phyloP scores from a whole-genome alignment of 257 asterid genomes.

The Solanum chilense region DNA sequence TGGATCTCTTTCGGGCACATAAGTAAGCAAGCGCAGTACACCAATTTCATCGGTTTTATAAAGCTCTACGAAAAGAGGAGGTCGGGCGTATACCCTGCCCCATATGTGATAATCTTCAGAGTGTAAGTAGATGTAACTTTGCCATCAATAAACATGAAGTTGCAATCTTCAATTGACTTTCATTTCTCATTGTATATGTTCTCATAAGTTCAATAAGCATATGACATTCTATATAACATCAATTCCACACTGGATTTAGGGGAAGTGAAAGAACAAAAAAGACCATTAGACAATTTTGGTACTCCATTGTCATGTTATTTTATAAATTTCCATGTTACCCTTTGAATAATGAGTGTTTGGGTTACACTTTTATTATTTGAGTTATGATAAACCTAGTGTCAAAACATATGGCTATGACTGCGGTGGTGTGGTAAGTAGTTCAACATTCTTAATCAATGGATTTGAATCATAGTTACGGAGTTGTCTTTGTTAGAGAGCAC shows the following conservation, averaged over 20 bases:
- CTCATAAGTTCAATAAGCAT: background rate
- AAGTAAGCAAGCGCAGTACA: background rate
- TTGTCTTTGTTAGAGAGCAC: background rate
- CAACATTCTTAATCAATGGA: no score
- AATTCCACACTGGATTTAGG: background rate
- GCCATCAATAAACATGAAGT: background rate
- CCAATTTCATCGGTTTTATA: background rate
- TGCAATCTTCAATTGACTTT: background rate
- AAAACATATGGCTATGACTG: accelerated
- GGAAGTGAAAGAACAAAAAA: background rate
- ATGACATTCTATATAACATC: background rate
- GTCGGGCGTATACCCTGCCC: background rate
- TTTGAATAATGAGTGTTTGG: background rate
- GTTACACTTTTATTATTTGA: background rate
- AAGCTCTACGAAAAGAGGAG: background rate
- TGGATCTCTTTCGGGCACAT: background rate
- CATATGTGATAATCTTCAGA: background rate
- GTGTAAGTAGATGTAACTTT: background rate
- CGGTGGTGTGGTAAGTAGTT: background rate
- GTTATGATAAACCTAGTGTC: background rate
- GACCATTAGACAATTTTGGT: background rate
- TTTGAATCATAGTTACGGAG: no score
- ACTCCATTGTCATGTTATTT: background rate
- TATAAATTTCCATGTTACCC: background rate
- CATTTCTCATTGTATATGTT: background rate